Percentiles rank a stretch among this genome's conserved stretches.
phyloP scores from a whole-genome alignment of 1,284 basidiomycete genomes.

The Ustilago vetiveriae region DNA sequence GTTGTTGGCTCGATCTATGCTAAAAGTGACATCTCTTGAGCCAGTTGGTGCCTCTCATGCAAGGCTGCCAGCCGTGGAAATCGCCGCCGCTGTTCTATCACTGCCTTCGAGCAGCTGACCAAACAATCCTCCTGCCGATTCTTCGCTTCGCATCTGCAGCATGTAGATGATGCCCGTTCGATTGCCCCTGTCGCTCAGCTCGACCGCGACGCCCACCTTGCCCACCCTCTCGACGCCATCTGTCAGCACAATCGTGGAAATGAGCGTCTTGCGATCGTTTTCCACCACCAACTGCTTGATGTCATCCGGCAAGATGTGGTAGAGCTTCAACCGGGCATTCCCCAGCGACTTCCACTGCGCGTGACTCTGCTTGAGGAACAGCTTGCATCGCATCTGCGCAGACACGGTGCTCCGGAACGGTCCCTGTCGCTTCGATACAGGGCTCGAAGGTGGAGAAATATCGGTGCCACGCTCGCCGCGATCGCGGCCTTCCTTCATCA shows the following conservation, averaged over 20 bases:
- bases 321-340: slow-evolving; percentile 85
- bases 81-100: slow-evolving; percentile 71
- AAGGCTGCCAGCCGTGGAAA: slow-evolving; percentile 24
- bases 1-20: too few relatives aligned
- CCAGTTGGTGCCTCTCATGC: slow-evolving; percentile 6
- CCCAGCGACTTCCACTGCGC: slow-evolving; percentile 97
- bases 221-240: slow-evolving; percentile 98
- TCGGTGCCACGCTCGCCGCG: slow-evolving; percentile 28
- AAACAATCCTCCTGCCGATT: slow-evolving; percentile 83
- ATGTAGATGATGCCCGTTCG: slow-evolving; percentile 98
- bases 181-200: slow-evolving; percentile 86
- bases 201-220: slow-evolving; percentile 95
- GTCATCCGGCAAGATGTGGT: slow-evolving; percentile 79
- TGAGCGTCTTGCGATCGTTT: slow-evolving; percentile 78
- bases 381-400: slow-evolving; percentile 98
- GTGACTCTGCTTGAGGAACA: slow-evolving; percentile 93
- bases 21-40: too few relatives aligned
- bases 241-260: slow-evolving; percentile 92
- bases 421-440: slow-evolving; percentile 26
- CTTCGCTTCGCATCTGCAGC: slow-evolving; percentile 82
- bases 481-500: slow-evolving; percentile 52
- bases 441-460: slow-evolving; percentile 35
- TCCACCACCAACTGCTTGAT: slow-evolving; percentile 96
- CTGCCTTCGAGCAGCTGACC: slow-evolving; percentile 87
- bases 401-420: slow-evolving; percentile 70